Evolutionary conservation across 108 stramenopile genomes (phyloP).

Genomic region (Conticribra guillardii): DNA sequence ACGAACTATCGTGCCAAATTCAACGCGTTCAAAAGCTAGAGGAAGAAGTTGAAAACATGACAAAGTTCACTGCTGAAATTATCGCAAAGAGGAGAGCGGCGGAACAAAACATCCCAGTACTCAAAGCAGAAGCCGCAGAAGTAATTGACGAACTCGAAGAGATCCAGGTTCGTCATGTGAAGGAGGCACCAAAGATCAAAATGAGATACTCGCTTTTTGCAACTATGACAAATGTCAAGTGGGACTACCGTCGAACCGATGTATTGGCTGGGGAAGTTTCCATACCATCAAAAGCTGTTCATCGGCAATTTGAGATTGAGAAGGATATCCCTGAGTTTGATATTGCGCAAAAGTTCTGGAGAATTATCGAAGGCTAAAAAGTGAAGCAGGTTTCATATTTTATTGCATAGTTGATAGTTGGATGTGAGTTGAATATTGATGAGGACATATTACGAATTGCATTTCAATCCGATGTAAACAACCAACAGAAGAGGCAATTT

Average conservation of each 20-base stretch:
- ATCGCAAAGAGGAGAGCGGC: not conserved
- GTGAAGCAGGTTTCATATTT: too few relatives aligned
- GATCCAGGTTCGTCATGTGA: slow-evolving; percentile 6
- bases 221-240: slow-evolving; percentile 38
- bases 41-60: slow-evolving; percentile 5
- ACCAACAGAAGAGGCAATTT: too few relatives aligned
- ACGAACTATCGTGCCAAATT: slow-evolving; percentile 17
- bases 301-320: slow-evolving; percentile 28
- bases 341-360: slow-evolving; percentile 37
- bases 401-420: not conserved
- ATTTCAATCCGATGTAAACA: too few relatives aligned
- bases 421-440: not conserved
- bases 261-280: slow-evolving; percentile 40
- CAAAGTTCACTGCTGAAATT: slow-evolving; percentile 4
- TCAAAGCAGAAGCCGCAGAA: slow-evolving; percentile 11
- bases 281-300: slow-evolving; percentile 10
- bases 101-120: slow-evolving; percentile 16
- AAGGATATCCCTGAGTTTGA: slow-evolving; percentile 19
- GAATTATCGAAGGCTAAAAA: slow-evolving; percentile 33
- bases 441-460: too few relatives aligned
- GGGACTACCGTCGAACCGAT: slow-evolving; percentile 26
- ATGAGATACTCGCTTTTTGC: slow-evolving; percentile 16
- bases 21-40: slow-evolving; percentile 17
- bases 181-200: slow-evolving; percentile 11
- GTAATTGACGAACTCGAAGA: slow-evolving; percentile 9